Percentiles rank a stretch among this genome's conserved stretches.
Evolutionary conservation across 345 rosid species (phyloP).

Genomic region (Gynandropsis gynandra): DNA sequence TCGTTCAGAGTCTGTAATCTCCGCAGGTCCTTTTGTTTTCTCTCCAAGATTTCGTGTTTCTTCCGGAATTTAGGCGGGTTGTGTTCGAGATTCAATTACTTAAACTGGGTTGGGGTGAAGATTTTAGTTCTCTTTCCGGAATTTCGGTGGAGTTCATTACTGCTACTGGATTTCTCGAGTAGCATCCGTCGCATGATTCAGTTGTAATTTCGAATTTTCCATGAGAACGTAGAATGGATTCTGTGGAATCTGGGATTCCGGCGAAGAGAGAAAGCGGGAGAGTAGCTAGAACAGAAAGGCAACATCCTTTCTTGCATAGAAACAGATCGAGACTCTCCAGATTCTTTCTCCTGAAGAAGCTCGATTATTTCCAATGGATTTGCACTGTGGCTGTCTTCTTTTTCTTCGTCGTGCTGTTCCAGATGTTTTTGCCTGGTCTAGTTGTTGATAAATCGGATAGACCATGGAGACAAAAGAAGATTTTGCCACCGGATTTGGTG

Average conservation of each 20-base stretch:
- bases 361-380: slow-evolving; percentile 66
- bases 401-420: slow-evolving; percentile 51
- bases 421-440: slow-evolving; percentile 62
- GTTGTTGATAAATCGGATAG: slow-evolving; percentile 48
- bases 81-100: no score
- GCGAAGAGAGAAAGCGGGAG: slow-evolving; percentile 37
- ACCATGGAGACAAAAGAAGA: slow-evolving; percentile 23
- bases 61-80: no score
- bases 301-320: slow-evolving; percentile 37
- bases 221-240: slow-evolving; percentile 55
- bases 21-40: no score
- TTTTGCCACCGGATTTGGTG: slow-evolving; percentile 37
- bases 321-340: slow-evolving; percentile 72
- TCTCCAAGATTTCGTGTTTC: no score
- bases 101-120: no score
- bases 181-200: no score
- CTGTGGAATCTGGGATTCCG: slow-evolving; percentile 53
- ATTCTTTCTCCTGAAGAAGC: slow-evolving; percentile 55
- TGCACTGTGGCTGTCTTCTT: slow-evolving; percentile 54
- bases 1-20: no score
- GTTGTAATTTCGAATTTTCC: background rate
- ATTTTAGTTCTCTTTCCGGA: no score
- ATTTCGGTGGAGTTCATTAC: no score
- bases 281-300: slow-evolving; percentile 7
- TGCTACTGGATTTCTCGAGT: no score